Evolutionary conservation across 306 rosid genomes (phyloP).

Genomic region (Bauhinia variegata): DNA sequence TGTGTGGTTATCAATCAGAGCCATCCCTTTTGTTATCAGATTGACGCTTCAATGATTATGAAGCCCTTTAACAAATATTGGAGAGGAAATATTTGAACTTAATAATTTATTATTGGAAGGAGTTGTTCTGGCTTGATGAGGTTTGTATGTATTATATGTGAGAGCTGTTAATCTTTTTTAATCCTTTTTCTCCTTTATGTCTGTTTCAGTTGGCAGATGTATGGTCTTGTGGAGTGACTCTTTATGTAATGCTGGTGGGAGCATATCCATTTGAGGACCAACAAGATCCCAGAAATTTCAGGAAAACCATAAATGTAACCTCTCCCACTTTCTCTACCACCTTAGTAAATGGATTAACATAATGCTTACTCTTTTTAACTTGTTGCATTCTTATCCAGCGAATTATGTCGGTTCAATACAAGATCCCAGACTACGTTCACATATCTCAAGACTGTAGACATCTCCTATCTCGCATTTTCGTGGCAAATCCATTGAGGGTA

Average conservation of each 20-base stretch:
- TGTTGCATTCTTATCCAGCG: slow-evolving; percentile 52
- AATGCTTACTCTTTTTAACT: slow-evolving; percentile 26
- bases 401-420: slow-evolving; percentile 86
- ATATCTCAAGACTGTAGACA: slow-evolving; percentile 81
- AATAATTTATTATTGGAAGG: background rate
- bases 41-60: slow-evolving; percentile 10
- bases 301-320: slow-evolving; percentile 88
- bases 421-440: slow-evolving; percentile 90
- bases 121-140: slow-evolving; percentile 27
- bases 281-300: slow-evolving; percentile 80
- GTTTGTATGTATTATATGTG: slow-evolving; percentile 13
- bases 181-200: slow-evolving; percentile 24
- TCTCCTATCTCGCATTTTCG: slow-evolving; percentile 77
- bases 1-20: no score
- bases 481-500: slow-evolving; percentile 72
- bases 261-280: slow-evolving; percentile 93
- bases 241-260: slow-evolving; percentile 90
- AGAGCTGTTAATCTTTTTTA: slow-evolving; percentile 19
- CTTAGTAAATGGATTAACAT: slow-evolving; percentile 20
- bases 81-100: slow-evolving; percentile 22
- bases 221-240: slow-evolving; percentile 92
- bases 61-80: slow-evolving; percentile 16
- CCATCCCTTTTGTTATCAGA: slow-evolving; percentile 7
- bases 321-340: no score
- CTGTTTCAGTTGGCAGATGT: slow-evolving; percentile 71